Evolutionary conservation across 345 rosid genomes (phyloP).

Genomic region (Euphorbia lathyris): DNA sequence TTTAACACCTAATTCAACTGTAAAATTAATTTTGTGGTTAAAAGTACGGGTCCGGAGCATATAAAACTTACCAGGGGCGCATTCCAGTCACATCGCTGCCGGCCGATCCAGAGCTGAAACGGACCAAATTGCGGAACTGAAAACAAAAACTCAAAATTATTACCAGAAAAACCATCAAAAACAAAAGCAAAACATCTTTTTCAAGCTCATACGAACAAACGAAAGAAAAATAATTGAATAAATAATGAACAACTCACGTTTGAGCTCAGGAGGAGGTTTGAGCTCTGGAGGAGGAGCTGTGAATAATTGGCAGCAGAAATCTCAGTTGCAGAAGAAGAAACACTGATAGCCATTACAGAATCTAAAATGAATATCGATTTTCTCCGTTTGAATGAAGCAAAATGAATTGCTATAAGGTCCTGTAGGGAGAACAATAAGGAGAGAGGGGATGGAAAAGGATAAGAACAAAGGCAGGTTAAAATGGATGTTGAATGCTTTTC

Average conservation of each 20-base stretch:
- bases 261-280: constrained; percentile 36
- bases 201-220: too few species aligned
- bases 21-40: neutral
- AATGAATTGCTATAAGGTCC: too few species aligned
- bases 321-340: constrained; percentile 36
- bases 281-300: too few species aligned
- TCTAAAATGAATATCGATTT: neutral
- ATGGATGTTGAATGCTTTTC: too few species aligned
- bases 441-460: too few species aligned
- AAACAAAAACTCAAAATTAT: neutral
- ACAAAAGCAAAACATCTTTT: too few species aligned
- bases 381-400: neutral
- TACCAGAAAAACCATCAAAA: too few species aligned
- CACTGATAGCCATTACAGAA: constrained; percentile 46
- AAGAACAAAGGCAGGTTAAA: too few species aligned
- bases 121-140: constrained; percentile 59
- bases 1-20: neutral
- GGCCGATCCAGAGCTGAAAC: constrained; percentile 43
- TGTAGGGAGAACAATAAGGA: too few species aligned
- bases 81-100: constrained; percentile 39
- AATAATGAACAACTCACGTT: constrained; percentile 29
- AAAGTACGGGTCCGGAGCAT: neutral
- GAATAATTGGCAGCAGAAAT: constrained; percentile 36
- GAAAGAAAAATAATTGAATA: too few species aligned
- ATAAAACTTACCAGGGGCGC: constrained; percentile 58